These are phyloP conservation scores for Dendrobium catenatum DNA, from an alignment of 106 monocot genomes.

Conservation along the genomic window DNA sequence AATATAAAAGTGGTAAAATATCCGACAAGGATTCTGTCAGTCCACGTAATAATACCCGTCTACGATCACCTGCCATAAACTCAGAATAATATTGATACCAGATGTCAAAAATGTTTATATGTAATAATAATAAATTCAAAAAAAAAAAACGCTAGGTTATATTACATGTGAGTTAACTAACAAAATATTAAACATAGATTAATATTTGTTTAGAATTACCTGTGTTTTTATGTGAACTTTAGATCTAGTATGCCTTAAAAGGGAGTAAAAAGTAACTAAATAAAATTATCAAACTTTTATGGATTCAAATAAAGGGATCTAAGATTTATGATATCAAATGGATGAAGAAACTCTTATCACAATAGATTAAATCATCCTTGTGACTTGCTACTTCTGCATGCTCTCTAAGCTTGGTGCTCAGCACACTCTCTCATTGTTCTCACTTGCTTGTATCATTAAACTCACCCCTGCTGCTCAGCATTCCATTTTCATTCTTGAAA, in stretches of 20 bases:
- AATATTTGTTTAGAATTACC: not conserved
- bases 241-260: not conserved
- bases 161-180: not conserved
- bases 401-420: too few relatives aligned
- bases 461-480: too few relatives aligned
- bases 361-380: too few relatives aligned
- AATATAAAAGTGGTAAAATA: slow-evolving; percentile 84
- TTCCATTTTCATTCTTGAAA: too few relatives aligned
- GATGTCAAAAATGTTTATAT: not conserved
- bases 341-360: too few relatives aligned
- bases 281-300: not conserved
- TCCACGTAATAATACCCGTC: slow-evolving; percentile 72
- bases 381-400: too few relatives aligned
- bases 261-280: not conserved
- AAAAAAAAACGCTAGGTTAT: not conserved
- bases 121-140: not conserved
- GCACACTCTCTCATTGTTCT: too few relatives aligned
- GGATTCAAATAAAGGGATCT: not conserved
- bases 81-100: not conserved
- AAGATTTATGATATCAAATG: not conserved
- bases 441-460: too few relatives aligned
- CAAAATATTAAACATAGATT: not conserved
- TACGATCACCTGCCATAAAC: slow-evolving; percentile 63
- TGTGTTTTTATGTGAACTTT: not conserved
- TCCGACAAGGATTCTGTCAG: slow-evolving; percentile 82